A percentile compares a stretch with the other conserved stretches of the same genome.
Conservation (phyloP, 2,329 filamentous ascomycete genomes). For the Fusarium paranaense region DNA sequence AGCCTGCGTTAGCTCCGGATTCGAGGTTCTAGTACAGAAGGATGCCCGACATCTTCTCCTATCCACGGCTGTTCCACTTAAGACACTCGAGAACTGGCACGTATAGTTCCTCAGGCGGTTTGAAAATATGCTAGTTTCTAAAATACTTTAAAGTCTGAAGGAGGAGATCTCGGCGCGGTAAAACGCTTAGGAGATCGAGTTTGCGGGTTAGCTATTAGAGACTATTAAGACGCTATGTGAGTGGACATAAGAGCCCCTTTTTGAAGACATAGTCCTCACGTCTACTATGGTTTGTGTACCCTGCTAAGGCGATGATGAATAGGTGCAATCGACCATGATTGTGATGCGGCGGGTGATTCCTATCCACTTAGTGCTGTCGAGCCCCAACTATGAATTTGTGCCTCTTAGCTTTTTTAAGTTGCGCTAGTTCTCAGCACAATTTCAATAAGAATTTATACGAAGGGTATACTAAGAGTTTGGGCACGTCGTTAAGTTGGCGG, state of each 20-base stretch:
- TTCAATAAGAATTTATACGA: constrained; percentile 70
- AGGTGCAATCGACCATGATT: constrained; percentile 53
- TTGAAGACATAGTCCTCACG: constrained; percentile 59
- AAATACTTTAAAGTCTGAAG: constrained; percentile 48
- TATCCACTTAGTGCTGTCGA: constrained; percentile 66
- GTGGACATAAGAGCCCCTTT: constrained; percentile 57
- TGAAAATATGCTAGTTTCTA: constrained; percentile 55
- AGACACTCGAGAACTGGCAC: constrained; percentile 66
- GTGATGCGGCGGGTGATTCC: constrained; percentile 72
- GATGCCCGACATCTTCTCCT: constrained; percentile 70
- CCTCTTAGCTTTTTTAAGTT: constrained; percentile 74
- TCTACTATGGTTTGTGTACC: constrained; percentile 57
- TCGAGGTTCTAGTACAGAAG: constrained; percentile 71
- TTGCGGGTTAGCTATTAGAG: constrained; percentile 58
- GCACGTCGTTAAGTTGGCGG: constrained; percentile 53
- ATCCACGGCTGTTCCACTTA: constrained; percentile 64
- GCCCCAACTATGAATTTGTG: constrained; percentile 67
- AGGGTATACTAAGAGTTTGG: constrained; percentile 71
- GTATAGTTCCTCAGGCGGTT: constrained; percentile 64
- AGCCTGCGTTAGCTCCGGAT: constrained; percentile 64
- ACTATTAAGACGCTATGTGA: constrained; percentile 55
- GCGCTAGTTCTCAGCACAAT: constrained; percentile 71
- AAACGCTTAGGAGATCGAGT: constrained; percentile 55
- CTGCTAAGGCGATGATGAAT: constrained; percentile 41
- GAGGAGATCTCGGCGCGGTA: constrained; percentile 42